Evolutionary conservation across 352 stramenopile species (phyloP), one percentile per base, ranked within the genome.

Genomic region (Globisporangium rhizosaccharum): DNA sequence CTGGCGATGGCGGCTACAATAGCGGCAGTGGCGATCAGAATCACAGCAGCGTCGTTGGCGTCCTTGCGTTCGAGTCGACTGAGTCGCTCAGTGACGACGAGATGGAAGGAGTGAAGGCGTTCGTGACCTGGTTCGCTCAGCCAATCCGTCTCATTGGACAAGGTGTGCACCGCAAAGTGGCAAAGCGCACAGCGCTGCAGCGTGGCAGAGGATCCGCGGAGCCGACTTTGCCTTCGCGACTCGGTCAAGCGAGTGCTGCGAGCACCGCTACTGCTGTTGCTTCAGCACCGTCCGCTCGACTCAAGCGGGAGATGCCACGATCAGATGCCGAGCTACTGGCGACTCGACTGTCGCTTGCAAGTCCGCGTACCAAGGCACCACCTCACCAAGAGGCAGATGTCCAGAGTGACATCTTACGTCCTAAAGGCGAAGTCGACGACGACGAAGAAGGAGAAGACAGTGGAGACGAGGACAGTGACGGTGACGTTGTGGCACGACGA

Each of bases 51-150:
- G 51, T 58, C 14, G 61, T 64, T 15, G 61, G 56, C 6, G 51
- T 60, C 1, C 33, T 67, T 18, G 39, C 23, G 36, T 20, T 67
- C 26, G 20, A 20, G 18, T 42, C 39, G 2, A 23, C 51, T 14
- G 18, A 15, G 15, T 9, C 36, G 15, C 54, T 67, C 6, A 49
- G 36, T 12, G n/a, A 57, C 15, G 41, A 41, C 8, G 49, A 55
- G 20, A 55, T 55, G 18, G 20, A 54, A 0, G n/a, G 20, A 15
- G 7, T 64, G 12, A 37, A 44, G 4, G 61, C 53, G 18, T 58
- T 59, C 20, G 36, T 64, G 20, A 33, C 36, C 0, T 59, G 50
- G 42, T 50, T 67, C 11, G 37, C 61, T 14, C 56, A 30, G 12
- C 25, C 41, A 12, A 20, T 63, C 28, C 9, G 28, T 7, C 47